A percentile compares a stretch with the other conserved stretches of the same genome.
phyloP scores from a whole-genome alignment of 139 green algal species.

The Chlorella sp. region DNA sequence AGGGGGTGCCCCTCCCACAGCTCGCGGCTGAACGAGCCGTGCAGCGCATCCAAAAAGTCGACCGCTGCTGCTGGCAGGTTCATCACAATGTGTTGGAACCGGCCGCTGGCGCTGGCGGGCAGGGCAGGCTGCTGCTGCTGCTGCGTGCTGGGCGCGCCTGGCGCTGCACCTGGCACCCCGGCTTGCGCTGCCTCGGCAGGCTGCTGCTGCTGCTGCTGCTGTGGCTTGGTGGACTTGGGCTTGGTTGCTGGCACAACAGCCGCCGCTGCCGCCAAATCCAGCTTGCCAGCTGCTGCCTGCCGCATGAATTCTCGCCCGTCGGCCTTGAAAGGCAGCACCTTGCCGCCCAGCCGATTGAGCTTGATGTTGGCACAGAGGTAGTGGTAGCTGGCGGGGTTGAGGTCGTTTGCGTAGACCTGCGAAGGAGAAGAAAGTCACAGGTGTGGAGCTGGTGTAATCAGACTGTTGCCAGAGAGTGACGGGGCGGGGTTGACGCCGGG shows the following conservation, averaged over 20 bases:
- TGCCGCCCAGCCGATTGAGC: slow-evolving; percentile 85
- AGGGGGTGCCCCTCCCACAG: slow-evolving; percentile 71
- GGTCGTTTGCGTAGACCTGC: slow-evolving; percentile 96
- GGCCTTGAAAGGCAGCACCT: slow-evolving; percentile 78
- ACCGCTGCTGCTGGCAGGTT: slow-evolving; percentile 93
- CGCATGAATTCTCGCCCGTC: slow-evolving; percentile 75
- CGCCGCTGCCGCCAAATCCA: slow-evolving; percentile 1
- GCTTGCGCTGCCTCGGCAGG: background rate
- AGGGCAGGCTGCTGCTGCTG: background rate
- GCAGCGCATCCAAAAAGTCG: slow-evolving; percentile 91
- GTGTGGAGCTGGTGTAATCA: background rate
- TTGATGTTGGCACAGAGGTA: slow-evolving; percentile 84
- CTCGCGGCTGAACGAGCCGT: slow-evolving; percentile 66
- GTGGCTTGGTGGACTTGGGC: background rate
- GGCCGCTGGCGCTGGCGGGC: background rate
- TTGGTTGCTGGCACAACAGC: background rate
- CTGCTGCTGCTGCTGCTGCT: slow-evolving; percentile 17
- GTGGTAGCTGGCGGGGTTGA: slow-evolving; percentile 88
- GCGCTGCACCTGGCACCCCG: background rate
- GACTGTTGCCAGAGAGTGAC: no score
- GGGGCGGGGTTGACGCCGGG: no score
- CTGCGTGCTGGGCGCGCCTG: background rate
- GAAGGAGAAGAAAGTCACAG: background rate
- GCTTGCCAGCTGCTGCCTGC: background rate
- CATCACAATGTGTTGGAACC: slow-evolving; percentile 89